A percentile compares a stretch with the other conserved stretches of the same genome.
These are phyloP conservation scores for Turnera subulata DNA, from an alignment of 345 rosid genomes.

Conservation along the genomic window DNA sequence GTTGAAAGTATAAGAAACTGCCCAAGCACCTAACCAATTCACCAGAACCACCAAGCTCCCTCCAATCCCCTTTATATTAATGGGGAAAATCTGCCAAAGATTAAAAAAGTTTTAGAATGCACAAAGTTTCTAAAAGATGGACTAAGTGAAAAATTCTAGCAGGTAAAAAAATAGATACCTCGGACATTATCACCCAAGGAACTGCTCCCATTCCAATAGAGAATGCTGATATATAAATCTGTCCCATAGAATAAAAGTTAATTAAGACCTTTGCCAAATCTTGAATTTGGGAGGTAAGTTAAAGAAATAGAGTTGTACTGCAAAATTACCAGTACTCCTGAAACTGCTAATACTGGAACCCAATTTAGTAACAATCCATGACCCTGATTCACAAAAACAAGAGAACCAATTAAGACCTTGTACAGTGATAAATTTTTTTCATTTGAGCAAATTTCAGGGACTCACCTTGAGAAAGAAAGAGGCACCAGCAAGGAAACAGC, in stretches of 20 bases:
- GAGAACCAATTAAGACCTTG: constrained; percentile 8
- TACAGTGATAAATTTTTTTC: not conserved
- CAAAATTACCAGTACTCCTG: constrained; percentile 63
- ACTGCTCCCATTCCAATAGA: constrained; percentile 93
- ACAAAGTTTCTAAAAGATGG: not conserved
- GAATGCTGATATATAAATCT: constrained; percentile 64
- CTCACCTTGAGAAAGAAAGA: constrained; percentile 71
- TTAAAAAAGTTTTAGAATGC: not conserved
- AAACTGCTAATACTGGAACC: constrained; percentile 64
- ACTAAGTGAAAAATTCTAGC: not conserved
- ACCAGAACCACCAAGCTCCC: constrained; percentile 92
- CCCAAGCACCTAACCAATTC: constrained; percentile 95
- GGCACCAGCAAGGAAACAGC: constrained; percentile 69
- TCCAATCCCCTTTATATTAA: constrained; percentile 75
- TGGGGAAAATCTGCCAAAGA: constrained; percentile 68
- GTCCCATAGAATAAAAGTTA: not conserved
- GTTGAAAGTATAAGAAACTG: constrained; percentile 79
- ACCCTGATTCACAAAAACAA: constrained; percentile 34
- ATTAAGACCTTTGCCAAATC: not conserved
- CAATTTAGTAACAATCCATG: constrained; percentile 51
- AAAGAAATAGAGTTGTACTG: not conserved
- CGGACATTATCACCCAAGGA: constrained; percentile 98
- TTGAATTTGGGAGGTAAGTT: not conserved
- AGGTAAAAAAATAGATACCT: constrained; percentile 39
- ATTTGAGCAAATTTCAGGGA: not conserved